Percentiles rank a stretch among this genome's conserved stretches.
phyloP scores from a whole-genome alignment of 1,284 basidiomycete genomes.

The Cystobasidium pallidum region DNA sequence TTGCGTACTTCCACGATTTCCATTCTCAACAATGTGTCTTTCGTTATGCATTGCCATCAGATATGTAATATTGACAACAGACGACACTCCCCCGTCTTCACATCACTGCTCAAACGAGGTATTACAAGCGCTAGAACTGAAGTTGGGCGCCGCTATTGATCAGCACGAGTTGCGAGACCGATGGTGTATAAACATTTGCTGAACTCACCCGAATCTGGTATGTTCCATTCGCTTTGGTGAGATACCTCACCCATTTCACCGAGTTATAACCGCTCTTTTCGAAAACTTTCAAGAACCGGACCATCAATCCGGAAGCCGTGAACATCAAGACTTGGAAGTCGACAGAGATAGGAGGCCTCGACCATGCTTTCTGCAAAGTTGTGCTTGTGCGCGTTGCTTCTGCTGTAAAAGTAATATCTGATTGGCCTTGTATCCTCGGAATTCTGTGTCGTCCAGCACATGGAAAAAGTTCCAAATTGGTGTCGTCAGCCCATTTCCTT shows the following conservation, averaged over 20 bases:
- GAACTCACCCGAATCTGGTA: constrained; percentile 67
- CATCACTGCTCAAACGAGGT: background rate
- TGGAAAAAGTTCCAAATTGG: no score
- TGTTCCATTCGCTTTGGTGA: constrained; percentile 81
- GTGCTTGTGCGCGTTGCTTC: constrained; percentile 82
- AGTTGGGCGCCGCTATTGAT: background rate
- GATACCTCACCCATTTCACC: constrained; percentile 57
- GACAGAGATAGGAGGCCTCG: constrained; percentile 92
- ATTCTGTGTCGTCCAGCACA: constrained; percentile 66
- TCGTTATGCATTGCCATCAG: no score
- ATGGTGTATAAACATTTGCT: background rate
- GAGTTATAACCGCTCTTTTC: constrained; percentile 83
- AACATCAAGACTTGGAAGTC: constrained; percentile 99
- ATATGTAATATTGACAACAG: background rate
- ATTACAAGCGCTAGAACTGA: background rate
- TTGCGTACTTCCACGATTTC: no score
- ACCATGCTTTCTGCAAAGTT: constrained; percentile 91
- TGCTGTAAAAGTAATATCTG: constrained; percentile 83
- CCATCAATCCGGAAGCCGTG: constrained; percentile 90
- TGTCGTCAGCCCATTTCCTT: no score
- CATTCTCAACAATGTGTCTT: no score
- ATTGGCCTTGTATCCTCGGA: constrained; percentile 85
- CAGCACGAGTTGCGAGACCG: background rate
- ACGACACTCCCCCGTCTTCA: background rate
- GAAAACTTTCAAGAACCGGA: constrained; percentile 96